These are phyloP conservation scores for Daphne laureola DNA, from an alignment of 441 rosid species.

Conservation along the genomic window DNA sequence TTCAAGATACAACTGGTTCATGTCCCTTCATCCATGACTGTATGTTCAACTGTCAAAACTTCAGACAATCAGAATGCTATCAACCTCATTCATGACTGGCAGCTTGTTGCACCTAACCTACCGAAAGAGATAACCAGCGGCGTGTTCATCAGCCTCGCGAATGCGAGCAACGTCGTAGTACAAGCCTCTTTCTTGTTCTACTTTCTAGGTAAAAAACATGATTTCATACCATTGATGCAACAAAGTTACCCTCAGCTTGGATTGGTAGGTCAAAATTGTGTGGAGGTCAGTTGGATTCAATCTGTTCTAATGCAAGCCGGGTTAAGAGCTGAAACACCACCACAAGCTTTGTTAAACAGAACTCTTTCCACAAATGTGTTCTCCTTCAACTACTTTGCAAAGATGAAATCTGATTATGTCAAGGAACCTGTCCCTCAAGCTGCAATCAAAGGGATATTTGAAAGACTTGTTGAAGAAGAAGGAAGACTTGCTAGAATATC, in stretches of 20 bases:
- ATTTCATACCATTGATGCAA: slow-evolving; percentile 25
- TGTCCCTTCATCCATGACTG: too few relatives aligned
- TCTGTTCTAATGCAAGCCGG: too few relatives aligned
- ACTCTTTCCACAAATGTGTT: too few relatives aligned
- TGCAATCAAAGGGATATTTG: slow-evolving; percentile 23
- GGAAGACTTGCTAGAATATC: slow-evolving; percentile 8
- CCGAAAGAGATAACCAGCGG: too few relatives aligned
- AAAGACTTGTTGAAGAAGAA: slow-evolving; percentile 24
- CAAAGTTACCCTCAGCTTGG: slow-evolving; percentile 40
- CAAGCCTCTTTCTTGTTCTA: slow-evolving; percentile 19
- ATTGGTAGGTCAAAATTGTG: slow-evolving; percentile 29
- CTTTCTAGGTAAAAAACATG: slow-evolving; percentile 34
- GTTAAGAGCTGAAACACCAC: too few relatives aligned
- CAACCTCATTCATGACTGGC: too few relatives aligned
- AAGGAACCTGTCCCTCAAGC: slow-evolving; percentile 26
- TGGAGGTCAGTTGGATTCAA: slow-evolving; percentile 47
- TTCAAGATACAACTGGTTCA: too few relatives aligned
- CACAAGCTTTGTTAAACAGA: too few relatives aligned
- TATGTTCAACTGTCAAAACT: too few relatives aligned
- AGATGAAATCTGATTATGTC: slow-evolving; percentile 39
- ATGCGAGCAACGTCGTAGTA: slow-evolving; percentile 21
- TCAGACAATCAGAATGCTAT: too few relatives aligned
- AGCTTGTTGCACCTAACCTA: too few relatives aligned
- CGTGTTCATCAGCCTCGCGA: too few relatives aligned
- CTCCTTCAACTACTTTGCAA: not conserved